These are phyloP conservation scores for Skeletonema costatum DNA, from an alignment of 108 stramenopile genomes.

Conservation along the genomic window DNA sequence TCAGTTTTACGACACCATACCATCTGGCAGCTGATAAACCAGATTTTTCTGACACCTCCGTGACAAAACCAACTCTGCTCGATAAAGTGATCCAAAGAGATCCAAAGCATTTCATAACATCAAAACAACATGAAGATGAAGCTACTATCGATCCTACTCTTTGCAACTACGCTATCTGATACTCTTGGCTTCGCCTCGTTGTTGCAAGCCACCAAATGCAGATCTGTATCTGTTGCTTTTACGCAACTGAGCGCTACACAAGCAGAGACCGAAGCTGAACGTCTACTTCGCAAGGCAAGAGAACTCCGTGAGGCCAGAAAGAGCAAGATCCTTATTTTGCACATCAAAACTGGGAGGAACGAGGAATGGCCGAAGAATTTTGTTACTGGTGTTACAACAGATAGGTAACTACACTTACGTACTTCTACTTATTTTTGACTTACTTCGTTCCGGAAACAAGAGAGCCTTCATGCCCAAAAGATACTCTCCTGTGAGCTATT, in stretches of 20 bases:
- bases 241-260: conserved; percentile 17
- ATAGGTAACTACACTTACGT: too few species aligned
- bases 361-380: too few species aligned
- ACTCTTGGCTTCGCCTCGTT: neutral
- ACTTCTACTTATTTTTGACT: too few species aligned
- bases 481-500: too few species aligned
- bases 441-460: too few species aligned
- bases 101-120: neutral
- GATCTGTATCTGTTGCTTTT: neutral
- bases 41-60: neutral
- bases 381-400: too few species aligned
- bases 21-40: neutral
- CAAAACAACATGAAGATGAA: neutral
- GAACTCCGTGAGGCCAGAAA: conserved; percentile 35
- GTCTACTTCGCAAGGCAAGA: conserved; percentile 40
- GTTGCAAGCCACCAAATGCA: neutral
- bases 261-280: conserved; percentile 49
- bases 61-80: too few species aligned
- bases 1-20: too few species aligned
- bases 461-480: too few species aligned
- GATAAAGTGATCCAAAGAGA: neutral
- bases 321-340: too few species aligned
- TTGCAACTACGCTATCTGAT: neutral
- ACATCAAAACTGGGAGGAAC: too few species aligned
- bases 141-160: neutral